A percentile compares a stretch with the other conserved stretches of the same genome.
These are phyloP conservation scores for Nitzschia palea DNA, from an alignment of 108 stramenopile species.

Conservation along the genomic window DNA sequence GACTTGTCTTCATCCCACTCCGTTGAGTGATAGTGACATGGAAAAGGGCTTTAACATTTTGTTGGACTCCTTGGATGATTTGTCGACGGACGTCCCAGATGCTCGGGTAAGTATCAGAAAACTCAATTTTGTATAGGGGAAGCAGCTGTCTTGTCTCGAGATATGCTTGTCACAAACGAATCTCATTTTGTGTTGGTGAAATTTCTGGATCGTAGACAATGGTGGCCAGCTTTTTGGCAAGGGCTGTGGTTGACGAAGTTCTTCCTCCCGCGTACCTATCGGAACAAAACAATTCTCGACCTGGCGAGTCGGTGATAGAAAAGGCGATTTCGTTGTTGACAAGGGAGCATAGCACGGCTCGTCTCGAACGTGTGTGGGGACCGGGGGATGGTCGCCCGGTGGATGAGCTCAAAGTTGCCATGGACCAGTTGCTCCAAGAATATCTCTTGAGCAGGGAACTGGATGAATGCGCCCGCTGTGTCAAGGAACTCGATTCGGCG, in stretches of 20 bases:
- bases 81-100: constrained; percentile 88
- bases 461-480: constrained; percentile 91
- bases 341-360: constrained; percentile 88
- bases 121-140: background rate
- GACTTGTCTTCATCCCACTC: constrained; percentile 80
- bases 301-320: constrained; percentile 82
- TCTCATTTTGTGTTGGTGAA: background rate
- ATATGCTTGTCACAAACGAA: background rate
- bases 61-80: constrained; percentile 84
- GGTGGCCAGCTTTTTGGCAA: constrained; percentile 87
- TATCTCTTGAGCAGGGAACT: constrained; percentile 88
- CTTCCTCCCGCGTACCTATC: constrained; percentile 92
- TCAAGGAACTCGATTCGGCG: constrained; percentile 80
- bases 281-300: constrained; percentile 82
- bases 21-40: constrained; percentile 74
- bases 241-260: constrained; percentile 95
- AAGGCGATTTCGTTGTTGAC: constrained; percentile 83
- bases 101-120: constrained; percentile 56
- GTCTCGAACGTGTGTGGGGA: constrained; percentile 95
- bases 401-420: constrained; percentile 88
- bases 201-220: constrained; percentile 46
- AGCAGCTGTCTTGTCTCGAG: background rate
- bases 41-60: constrained; percentile 85
- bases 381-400: constrained; percentile 96
- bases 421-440: constrained; percentile 91